Evolutionary conservation across 2,329 filamentous ascomycete genomes (phyloP).

Genomic region (Pseudocercospora fijiensis): DNA sequence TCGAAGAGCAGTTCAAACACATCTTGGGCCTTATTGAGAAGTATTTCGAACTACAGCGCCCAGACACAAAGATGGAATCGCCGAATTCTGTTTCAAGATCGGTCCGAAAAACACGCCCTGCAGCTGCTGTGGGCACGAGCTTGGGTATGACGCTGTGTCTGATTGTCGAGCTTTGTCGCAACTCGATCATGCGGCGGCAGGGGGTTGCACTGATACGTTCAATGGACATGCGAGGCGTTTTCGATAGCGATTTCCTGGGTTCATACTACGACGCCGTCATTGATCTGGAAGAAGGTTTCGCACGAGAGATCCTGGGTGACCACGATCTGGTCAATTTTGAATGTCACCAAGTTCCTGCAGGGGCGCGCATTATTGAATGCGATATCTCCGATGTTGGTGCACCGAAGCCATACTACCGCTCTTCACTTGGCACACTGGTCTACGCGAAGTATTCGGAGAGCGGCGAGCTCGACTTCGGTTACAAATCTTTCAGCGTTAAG

Average conservation of each 20-base stretch:
- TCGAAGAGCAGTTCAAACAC: constrained; percentile 15
- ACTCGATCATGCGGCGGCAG: constrained; percentile 13
- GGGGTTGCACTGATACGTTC: constrained; percentile 4
- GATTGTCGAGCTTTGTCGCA: constrained; percentile 15
- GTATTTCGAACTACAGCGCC: neutral
- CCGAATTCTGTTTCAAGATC: neutral
- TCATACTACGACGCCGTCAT: constrained; percentile 12
- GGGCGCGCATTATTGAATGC: neutral
- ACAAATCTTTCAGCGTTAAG: neutral
- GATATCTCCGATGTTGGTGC: constrained; percentile 1
- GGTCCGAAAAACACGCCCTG: neutral
- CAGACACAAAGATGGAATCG: neutral
- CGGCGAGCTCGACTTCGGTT: neutral
- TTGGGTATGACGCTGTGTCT: constrained; percentile 6
- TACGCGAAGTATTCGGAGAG: neutral
- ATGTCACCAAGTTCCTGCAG: neutral
- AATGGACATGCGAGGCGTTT: constrained; percentile 15
- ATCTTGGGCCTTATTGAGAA: constrained; percentile 3
- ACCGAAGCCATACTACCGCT: neutral
- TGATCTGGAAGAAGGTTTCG: constrained; percentile 9
- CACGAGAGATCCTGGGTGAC: neutral
- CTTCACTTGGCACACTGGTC: neutral
- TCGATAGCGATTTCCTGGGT: constrained; percentile 15
- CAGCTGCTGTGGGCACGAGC: constrained; percentile 9
- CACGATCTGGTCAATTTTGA: neutral